phyloP scores from a whole-genome alignment of 2,329 filamentous ascomycete genomes.

The Diaporthe sp. region DNA sequence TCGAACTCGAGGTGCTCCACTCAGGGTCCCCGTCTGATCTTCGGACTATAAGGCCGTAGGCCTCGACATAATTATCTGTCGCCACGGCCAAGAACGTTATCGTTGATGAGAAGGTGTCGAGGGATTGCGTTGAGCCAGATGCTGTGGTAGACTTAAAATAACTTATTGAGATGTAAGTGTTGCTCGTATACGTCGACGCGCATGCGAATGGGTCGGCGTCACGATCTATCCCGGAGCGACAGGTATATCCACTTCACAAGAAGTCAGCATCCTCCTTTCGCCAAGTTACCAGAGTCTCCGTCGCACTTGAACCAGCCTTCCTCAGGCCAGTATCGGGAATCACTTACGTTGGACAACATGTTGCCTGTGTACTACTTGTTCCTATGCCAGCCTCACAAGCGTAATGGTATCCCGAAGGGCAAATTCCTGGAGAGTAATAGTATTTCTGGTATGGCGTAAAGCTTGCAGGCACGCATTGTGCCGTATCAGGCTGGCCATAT shows the following conservation, averaged over 20 bases:
- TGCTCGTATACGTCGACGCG: not conserved
- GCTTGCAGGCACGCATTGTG: conserved; percentile 8
- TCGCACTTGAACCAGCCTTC: not conserved
- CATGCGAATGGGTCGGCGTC: conserved; percentile 21
- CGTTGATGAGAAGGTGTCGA: not conserved
- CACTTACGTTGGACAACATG: conserved; percentile 15
- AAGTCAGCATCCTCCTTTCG: not conserved
- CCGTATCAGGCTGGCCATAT: conserved; percentile 13
- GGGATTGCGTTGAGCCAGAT: not conserved
- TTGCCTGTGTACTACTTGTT: conserved; percentile 22
- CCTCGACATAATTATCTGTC: not conserved
- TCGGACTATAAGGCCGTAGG: not conserved
- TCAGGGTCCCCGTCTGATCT: conserved; percentile 9
- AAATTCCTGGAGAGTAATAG: conserved; percentile 18
- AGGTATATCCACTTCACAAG: not conserved
- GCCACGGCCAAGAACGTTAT: not conserved
- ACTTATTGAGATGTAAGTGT: conserved; percentile 5
- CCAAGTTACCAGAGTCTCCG: too few species aligned
- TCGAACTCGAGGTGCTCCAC: not conserved
- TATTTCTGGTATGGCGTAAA: conserved; percentile 12
- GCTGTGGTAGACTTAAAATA: not conserved
- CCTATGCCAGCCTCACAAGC: conserved; percentile 13
- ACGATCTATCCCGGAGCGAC: not conserved
- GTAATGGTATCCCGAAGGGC: conserved; percentile 19
- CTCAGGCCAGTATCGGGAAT: not conserved